Conservation (phyloP, 2,329 filamentous ascomycete species). For the Fusarium pininemorale region DNA sequence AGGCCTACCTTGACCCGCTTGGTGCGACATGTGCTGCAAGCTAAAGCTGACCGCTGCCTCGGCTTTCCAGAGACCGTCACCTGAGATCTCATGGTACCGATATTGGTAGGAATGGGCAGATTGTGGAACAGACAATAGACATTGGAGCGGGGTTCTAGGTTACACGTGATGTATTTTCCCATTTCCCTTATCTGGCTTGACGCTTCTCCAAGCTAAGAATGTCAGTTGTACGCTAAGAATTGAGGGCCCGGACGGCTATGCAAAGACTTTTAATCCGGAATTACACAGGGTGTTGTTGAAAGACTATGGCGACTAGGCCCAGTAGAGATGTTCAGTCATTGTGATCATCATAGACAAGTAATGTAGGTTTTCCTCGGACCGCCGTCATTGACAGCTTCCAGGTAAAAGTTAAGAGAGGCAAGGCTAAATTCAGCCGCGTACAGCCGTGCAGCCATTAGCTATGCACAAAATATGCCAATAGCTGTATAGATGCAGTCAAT, state of each 20-base stretch:
- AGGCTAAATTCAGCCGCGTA: too few species aligned
- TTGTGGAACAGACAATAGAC: too few species aligned
- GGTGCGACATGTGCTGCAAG: background rate
- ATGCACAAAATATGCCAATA: too few species aligned
- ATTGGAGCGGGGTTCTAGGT: background rate
- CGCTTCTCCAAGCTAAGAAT: background rate
- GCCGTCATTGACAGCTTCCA: too few species aligned
- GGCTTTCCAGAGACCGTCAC: background rate
- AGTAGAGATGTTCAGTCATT: too few species aligned
- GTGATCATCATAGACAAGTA: too few species aligned
- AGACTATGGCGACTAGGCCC: rapidly evolving
- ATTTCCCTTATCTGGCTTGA: background rate
- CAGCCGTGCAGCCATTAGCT: too few species aligned
- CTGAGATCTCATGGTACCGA: background rate
- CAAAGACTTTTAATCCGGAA: too few species aligned
- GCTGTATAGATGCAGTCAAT: background rate
- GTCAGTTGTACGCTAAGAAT: too few species aligned
- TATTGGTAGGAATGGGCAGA: background rate
- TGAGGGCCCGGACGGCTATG: background rate
- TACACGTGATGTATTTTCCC: background rate
- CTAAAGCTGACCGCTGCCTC: background rate
- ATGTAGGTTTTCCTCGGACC: too few species aligned
- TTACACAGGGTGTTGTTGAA: too few species aligned
- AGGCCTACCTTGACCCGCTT: background rate
- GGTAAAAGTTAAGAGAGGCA: too few species aligned